Conservation (phyloP, 2,329 filamentous ascomycete species). For the Colletotrichum lindemuthianum region DNA sequence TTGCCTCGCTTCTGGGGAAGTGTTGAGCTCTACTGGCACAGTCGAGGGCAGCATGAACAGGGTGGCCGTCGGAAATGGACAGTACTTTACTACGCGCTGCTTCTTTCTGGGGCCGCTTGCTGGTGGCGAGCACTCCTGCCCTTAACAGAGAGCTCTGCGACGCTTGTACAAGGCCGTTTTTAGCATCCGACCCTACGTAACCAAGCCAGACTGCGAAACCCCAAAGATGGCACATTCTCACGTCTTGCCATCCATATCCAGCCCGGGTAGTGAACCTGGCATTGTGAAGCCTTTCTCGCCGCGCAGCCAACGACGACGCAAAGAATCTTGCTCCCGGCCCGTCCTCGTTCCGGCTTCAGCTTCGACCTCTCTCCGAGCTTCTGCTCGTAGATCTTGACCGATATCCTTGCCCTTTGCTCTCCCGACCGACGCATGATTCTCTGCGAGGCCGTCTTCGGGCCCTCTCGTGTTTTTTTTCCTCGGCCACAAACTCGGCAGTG, state of each 20-base stretch:
- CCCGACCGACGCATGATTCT: conserved; percentile 58
- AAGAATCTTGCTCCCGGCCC: conserved; percentile 48
- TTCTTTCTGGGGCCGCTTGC: conserved; percentile 74
- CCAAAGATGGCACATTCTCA: conserved; percentile 34
- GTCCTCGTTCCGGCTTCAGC: conserved; percentile 52
- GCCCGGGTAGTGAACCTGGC: conserved; percentile 57
- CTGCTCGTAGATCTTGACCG: conserved; percentile 60
- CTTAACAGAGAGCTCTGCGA: conserved; percentile 72
- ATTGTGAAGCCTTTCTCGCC: conserved; percentile 54
- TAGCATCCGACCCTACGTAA: conserved; percentile 4
- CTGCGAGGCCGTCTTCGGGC: conserved; percentile 67
- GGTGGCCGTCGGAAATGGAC: conserved; percentile 66
- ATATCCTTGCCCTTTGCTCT: conserved; percentile 65
- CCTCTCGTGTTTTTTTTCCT: conserved; percentile 84
- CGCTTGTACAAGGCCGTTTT: conserved; percentile 47
- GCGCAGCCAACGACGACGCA: conserved; percentile 52
- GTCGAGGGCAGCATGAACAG: conserved; percentile 3
- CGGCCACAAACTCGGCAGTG: conserved; percentile 84
- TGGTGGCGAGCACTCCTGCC: conserved; percentile 79
- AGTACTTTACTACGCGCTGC: conserved; percentile 79
- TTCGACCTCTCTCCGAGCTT: conserved; percentile 58
- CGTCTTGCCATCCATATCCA: conserved; percentile 41
- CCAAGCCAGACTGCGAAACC: neutral
- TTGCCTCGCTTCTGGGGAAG: conserved; percentile 86
- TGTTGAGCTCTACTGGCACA: conserved; percentile 65